A percentile compares a stretch with the other conserved stretches of the same genome.
These are phyloP conservation scores for Tuctoria greenei DNA, from an alignment of 176 grass and related monocot genomes.

Conservation along the genomic window DNA sequence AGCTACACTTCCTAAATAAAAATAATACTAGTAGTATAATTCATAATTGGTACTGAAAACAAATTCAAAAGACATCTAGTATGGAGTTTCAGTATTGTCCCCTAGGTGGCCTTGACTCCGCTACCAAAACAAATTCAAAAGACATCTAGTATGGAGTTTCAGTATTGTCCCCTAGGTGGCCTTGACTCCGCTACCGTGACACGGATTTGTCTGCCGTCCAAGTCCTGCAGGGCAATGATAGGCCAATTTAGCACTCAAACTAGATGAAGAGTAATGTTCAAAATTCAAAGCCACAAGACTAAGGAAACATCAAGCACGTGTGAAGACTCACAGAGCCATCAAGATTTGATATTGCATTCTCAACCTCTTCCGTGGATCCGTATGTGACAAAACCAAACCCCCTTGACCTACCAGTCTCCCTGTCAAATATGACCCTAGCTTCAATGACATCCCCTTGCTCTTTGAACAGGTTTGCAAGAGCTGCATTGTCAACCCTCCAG, in stretches of 20 bases:
- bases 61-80: background rate
- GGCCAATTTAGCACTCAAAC: background rate
- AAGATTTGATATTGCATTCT: slow-evolving; percentile 72
- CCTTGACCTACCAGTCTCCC: slow-evolving; percentile 77
- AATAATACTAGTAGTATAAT: background rate
- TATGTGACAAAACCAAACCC: slow-evolving; percentile 90
- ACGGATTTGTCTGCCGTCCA: slow-evolving; percentile 68
- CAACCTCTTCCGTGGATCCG: slow-evolving; percentile 51
- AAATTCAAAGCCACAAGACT: background rate
- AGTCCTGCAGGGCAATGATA: slow-evolving; percentile 46
- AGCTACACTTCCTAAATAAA: background rate
- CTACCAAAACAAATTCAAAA: background rate
- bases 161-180: slow-evolving; percentile 55
- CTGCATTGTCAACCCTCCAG: slow-evolving; percentile 71
- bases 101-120: slow-evolving; percentile 54
- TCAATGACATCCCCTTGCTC: slow-evolving; percentile 70
- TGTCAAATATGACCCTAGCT: slow-evolving; percentile 73
- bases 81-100: slow-evolving; percentile 48
- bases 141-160: slow-evolving; percentile 8
- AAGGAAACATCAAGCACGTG: background rate
- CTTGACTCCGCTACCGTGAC: slow-evolving; percentile 59
- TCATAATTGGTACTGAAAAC: background rate
- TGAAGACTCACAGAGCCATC: slow-evolving; percentile 63
- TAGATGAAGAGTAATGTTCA: background rate
- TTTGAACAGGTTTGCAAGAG: slow-evolving; percentile 67